phyloP scores from a whole-genome alignment of 768 basidiomycete genomes.

The Podaxis carcinomalis region DNA sequence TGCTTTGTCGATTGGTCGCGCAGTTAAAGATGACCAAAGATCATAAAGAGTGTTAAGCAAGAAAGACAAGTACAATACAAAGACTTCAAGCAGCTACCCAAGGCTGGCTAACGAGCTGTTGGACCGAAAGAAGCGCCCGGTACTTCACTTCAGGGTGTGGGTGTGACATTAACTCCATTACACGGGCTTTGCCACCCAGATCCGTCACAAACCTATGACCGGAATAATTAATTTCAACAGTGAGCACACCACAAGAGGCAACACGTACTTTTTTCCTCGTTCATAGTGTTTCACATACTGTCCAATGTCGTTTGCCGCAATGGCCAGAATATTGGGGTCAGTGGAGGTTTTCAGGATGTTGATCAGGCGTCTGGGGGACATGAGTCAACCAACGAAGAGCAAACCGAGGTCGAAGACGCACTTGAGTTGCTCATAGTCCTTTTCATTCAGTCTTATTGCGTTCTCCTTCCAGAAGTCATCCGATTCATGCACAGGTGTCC shows the following conservation, averaged over 20 bases:
- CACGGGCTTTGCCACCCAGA: conserved; percentile 79
- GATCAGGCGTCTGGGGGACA: conserved; percentile 58
- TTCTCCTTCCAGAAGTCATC: conserved; percentile 99
- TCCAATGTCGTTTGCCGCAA: conserved; percentile 90
- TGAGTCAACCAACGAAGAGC: not conserved
- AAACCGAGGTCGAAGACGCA: conserved; percentile 26
- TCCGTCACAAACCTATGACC: conserved; percentile 69
- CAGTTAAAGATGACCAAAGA: not conserved
- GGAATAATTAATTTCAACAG: not conserved
- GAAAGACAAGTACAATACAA: not conserved
- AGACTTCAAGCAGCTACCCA: conserved; percentile 54
- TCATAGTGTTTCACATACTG: conserved; percentile 93
- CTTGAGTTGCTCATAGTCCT: conserved; percentile 83
- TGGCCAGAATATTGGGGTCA: conserved; percentile 80
- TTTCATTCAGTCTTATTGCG: conserved; percentile 80
- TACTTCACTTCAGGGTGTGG: conserved; percentile 87
- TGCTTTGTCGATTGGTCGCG: not conserved
- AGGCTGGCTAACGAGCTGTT: conserved; percentile 87
- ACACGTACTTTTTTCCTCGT: conserved; percentile 81
- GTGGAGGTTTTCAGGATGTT: conserved; percentile 62
- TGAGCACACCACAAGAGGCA: not conserved
- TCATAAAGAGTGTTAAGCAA: not conserved
- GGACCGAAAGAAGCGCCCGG: conserved; percentile 85
- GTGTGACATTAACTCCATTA: conserved; percentile 93
- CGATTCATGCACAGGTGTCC: conserved; percentile 95